phyloP scores from a whole-genome alignment of 495 filamentous ascomycete species.

The Aspergillus carlsbadensis region DNA sequence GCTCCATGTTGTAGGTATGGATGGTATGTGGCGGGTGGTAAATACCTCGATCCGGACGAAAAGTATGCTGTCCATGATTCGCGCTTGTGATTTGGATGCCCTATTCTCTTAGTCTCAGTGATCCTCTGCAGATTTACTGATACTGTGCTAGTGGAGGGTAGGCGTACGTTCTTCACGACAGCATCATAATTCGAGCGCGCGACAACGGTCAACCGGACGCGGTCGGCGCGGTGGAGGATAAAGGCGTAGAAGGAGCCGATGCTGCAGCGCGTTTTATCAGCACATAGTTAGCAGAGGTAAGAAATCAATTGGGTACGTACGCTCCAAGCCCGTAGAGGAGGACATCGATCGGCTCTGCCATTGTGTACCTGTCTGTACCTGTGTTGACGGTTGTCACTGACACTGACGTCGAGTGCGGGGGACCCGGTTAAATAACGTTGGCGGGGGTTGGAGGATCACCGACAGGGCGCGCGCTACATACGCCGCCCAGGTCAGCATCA shows the following conservation, averaged over 20 bases:
- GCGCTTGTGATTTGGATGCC: conserved; percentile 46
- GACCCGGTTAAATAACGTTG: too few relatives aligned
- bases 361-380: not conserved
- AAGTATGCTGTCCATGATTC: conserved; percentile 46
- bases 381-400: too few relatives aligned
- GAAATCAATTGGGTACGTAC: not conserved
- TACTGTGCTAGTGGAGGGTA: not conserved
- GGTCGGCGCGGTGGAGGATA: conserved; percentile 38
- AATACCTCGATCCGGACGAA: conserved; percentile 39
- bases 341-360: conserved; percentile 3
- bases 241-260: conserved; percentile 51
- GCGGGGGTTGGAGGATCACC: too few relatives aligned
- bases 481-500: too few relatives aligned
- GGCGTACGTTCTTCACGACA: conserved; percentile 37
- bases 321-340: conserved; percentile 13
- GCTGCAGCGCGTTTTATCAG: conserved; percentile 14
- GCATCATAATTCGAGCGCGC: conserved; percentile 53
- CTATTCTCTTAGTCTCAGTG: conserved; percentile 13
- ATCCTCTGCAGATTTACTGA: not conserved
- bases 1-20: not conserved
- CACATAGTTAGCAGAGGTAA: not conserved
- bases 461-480: too few relatives aligned
- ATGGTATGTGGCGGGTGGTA: not conserved
- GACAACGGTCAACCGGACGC: conserved; percentile 49
- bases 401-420: too few relatives aligned